These are phyloP conservation scores for Trichophyton schoenleinii DNA, from an alignment of 2,329 filamentous ascomycete species.

Conservation along the genomic window DNA sequence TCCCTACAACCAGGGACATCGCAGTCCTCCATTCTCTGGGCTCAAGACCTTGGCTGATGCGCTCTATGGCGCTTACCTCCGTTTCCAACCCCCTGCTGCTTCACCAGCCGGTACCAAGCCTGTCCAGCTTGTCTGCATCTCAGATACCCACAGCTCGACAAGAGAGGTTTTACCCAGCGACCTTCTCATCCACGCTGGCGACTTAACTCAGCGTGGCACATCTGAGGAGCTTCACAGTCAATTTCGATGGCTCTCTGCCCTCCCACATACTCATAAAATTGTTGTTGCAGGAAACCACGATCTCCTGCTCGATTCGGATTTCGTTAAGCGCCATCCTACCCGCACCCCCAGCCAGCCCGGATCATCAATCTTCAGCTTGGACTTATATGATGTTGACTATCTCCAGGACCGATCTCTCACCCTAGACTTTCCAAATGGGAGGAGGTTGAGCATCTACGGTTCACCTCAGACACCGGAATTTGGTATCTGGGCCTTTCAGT, in stretches of 20 bases:
- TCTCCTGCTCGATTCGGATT: slow-evolving; percentile 17
- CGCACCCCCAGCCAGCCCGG: not conserved
- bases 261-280: slow-evolving; percentile 34
- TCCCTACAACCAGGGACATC: not conserved
- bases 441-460: slow-evolving; percentile 14
- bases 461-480: slow-evolving; percentile 15
- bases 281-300: slow-evolving; percentile 40
- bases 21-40: not conserved
- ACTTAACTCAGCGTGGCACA: slow-evolving; percentile 35
- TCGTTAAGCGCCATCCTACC: slow-evolving; percentile 9
- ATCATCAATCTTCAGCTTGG: slow-evolving; percentile 7
- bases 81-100: not conserved
- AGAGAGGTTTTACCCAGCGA: slow-evolving; percentile 31
- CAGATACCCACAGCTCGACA: slow-evolving; percentile 34
- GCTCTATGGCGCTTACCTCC: not conserved
- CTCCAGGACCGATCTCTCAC: slow-evolving; percentile 11
- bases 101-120: not conserved
- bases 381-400: slow-evolving; percentile 14
- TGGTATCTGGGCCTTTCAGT: slow-evolving; percentile 18
- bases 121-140: slow-evolving; percentile 20
- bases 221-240: slow-evolving; percentile 29
- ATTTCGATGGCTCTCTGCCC: slow-evolving; percentile 31
- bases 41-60: slow-evolving; percentile 4
- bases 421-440: slow-evolving; percentile 3
- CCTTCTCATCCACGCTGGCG: slow-evolving; percentile 39